Base-by-base conservation (phyloP, 2,329 filamentous ascomycete genomes). In the Fusarium coicis region DNA sequence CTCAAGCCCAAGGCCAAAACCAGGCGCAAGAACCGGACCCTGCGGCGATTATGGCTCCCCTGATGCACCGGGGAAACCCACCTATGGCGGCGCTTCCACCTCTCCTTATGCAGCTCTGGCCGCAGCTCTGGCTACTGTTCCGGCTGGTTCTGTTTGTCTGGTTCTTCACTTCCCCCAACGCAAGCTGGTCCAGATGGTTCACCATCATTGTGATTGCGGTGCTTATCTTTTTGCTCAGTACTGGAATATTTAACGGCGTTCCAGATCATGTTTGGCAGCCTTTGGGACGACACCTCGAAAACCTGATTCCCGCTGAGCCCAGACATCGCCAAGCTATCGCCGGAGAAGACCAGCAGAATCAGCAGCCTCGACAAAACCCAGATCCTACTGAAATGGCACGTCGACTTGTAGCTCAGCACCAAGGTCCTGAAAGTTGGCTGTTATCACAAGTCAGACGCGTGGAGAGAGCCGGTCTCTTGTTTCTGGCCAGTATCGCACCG, bases 401-500 rank as follows among this genome's bases (percentile, higher is more conserved):
- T 7, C 84, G 89, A 63, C 78, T 92, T 12, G 80, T 91, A 5
- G 86, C 75, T n/a, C 76, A 82, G 56, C 78, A 77, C 19, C 78
- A 75, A 36, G 76, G 71, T 8, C 79, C 75, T 8, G 78, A 78
- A 28, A 76, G 71, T 18, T 83, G 82, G 82, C 44, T 83, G 32
- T 43, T 77, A 16, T 74, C 73, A 14, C 86, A 88, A 63, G 79
- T 87, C 10, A 84, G 89, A 63, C 83, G 88, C 16, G 76, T 89
- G 11, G 90, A 92, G 80, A 86, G 90, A 70, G 87, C 89, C 23
- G 84, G 88, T 0, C 84, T 92, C 21, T 82, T 92, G 30, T 92
- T 92, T 75, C 82, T 92, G 28, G 90, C 90, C 26, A 92, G 90
- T 77, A 86, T 92, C 68, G 89, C 90, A 4, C 90, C 90, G 2